A percentile compares a stretch with the other conserved stretches of the same genome.
phyloP scores from a whole-genome alignment of 176 grass and related monocot genomes.

The Urochloa ruziziensis region DNA sequence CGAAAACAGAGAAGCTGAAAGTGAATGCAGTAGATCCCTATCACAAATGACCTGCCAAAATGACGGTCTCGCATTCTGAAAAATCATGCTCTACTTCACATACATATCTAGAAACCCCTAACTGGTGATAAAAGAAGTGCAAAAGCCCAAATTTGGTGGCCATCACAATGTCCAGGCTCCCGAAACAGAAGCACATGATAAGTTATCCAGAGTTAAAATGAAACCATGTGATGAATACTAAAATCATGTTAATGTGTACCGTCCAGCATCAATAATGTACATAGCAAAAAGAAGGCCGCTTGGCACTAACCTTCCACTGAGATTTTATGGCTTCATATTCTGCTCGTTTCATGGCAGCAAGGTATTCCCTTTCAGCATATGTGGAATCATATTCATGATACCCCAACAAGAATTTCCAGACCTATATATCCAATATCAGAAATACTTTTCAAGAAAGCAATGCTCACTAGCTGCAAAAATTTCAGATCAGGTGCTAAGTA shows the following conservation, averaged over 20 bases:
- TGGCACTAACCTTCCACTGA: slow-evolving; percentile 83
- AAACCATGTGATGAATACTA: not conserved
- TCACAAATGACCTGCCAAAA: slow-evolving; percentile 6
- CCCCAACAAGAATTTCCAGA: slow-evolving; percentile 97
- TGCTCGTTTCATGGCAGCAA: slow-evolving; percentile 60
- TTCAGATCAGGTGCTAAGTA: slow-evolving; percentile 19
- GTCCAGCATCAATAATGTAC: not conserved
- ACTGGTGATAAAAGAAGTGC: not conserved
- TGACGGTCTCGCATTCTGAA: not conserved
- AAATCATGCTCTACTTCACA: not conserved
- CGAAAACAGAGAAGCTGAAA: slow-evolving; percentile 5
- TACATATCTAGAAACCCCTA: slow-evolving; percentile 1
- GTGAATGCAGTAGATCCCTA: not conserved
- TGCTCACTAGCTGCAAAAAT: slow-evolving; percentile 14
- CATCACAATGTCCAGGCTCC: not conserved
- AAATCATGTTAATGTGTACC: slow-evolving; percentile 21
- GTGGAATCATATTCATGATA: slow-evolving; percentile 97
- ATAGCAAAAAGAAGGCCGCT: slow-evolving; percentile 1
- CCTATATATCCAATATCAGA: slow-evolving; percentile 47
- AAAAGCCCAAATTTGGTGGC: not conserved
- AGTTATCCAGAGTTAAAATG: not conserved
- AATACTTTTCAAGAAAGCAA: slow-evolving; percentile 24
- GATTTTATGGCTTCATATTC: slow-evolving; percentile 93
- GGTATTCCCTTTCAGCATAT: slow-evolving; percentile 91
- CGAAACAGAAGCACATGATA: not conserved